A percentile compares a stretch with the other conserved stretches of the same genome.
phyloP scores from a whole-genome alignment of 441 rosid genomes.

The Bruguiera hainesii region DNA sequence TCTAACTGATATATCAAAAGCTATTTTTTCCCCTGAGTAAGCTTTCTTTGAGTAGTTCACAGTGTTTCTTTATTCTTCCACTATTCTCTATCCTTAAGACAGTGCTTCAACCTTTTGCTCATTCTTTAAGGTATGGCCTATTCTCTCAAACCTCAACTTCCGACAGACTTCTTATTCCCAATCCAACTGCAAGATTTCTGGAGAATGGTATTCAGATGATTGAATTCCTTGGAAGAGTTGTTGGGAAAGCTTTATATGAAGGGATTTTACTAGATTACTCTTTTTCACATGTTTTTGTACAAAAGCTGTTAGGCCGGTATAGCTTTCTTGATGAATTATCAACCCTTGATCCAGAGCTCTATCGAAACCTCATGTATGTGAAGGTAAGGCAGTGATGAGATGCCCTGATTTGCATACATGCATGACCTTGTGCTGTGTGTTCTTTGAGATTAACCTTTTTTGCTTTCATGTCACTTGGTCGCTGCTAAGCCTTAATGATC shows the following conservation, averaged over 20 bases:
- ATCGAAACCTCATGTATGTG: conserved; percentile 90
- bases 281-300: conserved; percentile 91
- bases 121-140: conserved; percentile 68
- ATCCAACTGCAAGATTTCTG: conserved; percentile 76
- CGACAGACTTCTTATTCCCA: conserved; percentile 86
- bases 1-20: conserved; percentile 91
- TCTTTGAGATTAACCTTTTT: not conserved
- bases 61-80: conserved; percentile 19
- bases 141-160: conserved; percentile 85
- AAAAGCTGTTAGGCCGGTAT: conserved; percentile 92
- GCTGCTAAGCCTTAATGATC: conserved; percentile 4
- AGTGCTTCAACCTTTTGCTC: conserved; percentile 22
- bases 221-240: conserved; percentile 98
- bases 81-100: conserved; percentile 14
- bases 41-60: conserved; percentile 27
- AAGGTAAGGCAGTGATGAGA: conserved; percentile 59
- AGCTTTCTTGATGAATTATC: conserved; percentile 98
- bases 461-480: not conserved
- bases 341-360: conserved; percentile 94
- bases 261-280: conserved; percentile 95
- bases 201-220: conserved; percentile 93
- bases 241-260: conserved; percentile 98
- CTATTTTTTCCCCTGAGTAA: conserved; percentile 94
- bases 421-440: not conserved
- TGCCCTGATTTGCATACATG: not conserved